Conservation (phyloP, 2,329 filamentous ascomycete genomes). For the Orbilia oligospora region DNA sequence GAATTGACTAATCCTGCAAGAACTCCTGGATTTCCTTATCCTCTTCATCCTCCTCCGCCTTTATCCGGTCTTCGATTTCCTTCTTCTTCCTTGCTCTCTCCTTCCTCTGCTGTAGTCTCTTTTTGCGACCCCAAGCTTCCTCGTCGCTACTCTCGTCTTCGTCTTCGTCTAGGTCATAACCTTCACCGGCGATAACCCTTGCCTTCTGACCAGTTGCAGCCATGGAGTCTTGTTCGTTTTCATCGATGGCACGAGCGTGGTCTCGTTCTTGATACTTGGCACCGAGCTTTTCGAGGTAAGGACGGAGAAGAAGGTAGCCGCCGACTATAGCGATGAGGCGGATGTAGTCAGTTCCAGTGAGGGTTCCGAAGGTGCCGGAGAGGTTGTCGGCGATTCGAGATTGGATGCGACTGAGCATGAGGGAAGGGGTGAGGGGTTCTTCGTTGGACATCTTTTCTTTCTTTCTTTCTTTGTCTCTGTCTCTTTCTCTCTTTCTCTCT, state of each 20-base stretch:
- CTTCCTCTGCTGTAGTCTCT: slow-evolving; percentile 78
- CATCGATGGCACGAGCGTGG: slow-evolving; percentile 71
- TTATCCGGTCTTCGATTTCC: slow-evolving; percentile 79
- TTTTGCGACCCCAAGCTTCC: slow-evolving; percentile 77
- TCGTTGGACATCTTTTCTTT: slow-evolving; percentile 37
- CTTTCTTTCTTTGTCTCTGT: not conserved
- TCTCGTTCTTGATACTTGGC: slow-evolving; percentile 76
- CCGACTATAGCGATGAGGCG: slow-evolving; percentile 80
- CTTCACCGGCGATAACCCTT: slow-evolving; percentile 70
- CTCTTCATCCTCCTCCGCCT: slow-evolving; percentile 38
- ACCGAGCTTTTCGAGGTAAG: slow-evolving; percentile 79
- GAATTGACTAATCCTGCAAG: slow-evolving; percentile 69
- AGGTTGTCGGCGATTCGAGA: slow-evolving; percentile 47
- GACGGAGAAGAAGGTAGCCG: slow-evolving; percentile 80
- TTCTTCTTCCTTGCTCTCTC: slow-evolving; percentile 77
- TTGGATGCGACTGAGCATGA: slow-evolving; percentile 45
- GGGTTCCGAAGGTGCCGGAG: slow-evolving; percentile 60
- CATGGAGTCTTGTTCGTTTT: slow-evolving; percentile 67
- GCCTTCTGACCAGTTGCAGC: slow-evolving; percentile 68
- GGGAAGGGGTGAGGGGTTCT: slow-evolving; percentile 35
- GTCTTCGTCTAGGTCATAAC: slow-evolving; percentile 75
- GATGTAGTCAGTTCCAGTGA: slow-evolving; percentile 66
- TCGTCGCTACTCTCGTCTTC: slow-evolving; percentile 69
- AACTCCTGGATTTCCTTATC: slow-evolving; percentile 53
- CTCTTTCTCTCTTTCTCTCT: not conserved